Base-by-base conservation (phyloP, 2,329 filamentous ascomycete genomes). In the Diaporthe sp. region DNA sequence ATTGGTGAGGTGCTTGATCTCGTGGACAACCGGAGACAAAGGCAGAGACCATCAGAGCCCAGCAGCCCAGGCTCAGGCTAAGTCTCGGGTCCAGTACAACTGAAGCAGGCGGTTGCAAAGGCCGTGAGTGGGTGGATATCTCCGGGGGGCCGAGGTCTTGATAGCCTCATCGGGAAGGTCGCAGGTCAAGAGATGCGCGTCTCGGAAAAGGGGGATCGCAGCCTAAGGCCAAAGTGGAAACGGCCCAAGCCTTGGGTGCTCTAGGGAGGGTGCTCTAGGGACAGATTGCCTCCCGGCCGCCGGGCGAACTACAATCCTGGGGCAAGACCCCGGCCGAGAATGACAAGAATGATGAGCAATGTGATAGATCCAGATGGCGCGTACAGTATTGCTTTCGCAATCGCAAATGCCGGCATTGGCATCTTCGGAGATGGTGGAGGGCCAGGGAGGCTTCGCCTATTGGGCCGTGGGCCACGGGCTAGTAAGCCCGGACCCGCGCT, bases 131-230 rank as follows among this genome's bases (percentile, higher is more conserved):
- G 46, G 46, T 75, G 55, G 34, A 61, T 62, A 31, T 61, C 39
- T 58, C 72, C 65, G 53, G 65, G 46, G 62, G 22, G 31, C 42
- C 67, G 72, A 62, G 75, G 75, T 70, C 60, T 72, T 51, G 60
- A 65, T 62, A 60, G 49, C 75, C 71, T 72, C 58, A 61, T 61
- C 28, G 58, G 75, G 75, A 75, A 76, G 75, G 75, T 76, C 71
- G 62, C 57, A 58, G 53, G 65, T 62, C 44, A 17, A 22, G 25
- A 49, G 58, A 71, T 46, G 72, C 44, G 68, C 60, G 61, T 70
- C 60, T 72, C 55, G 67, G 68, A 74, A 73, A 76, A 75, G 62
- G 72, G 72, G 72, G 51, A 72, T 76, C 44, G 31, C 44, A 62
- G 34, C 31, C 68, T 75, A 76, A 31, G n/a, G 55, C 62, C 13